Evolutionary conservation across 2,329 filamentous ascomycete genomes (phyloP), one percentile per base, ranked within the genome.

Genomic region (Grosmannia penicillata): DNA sequence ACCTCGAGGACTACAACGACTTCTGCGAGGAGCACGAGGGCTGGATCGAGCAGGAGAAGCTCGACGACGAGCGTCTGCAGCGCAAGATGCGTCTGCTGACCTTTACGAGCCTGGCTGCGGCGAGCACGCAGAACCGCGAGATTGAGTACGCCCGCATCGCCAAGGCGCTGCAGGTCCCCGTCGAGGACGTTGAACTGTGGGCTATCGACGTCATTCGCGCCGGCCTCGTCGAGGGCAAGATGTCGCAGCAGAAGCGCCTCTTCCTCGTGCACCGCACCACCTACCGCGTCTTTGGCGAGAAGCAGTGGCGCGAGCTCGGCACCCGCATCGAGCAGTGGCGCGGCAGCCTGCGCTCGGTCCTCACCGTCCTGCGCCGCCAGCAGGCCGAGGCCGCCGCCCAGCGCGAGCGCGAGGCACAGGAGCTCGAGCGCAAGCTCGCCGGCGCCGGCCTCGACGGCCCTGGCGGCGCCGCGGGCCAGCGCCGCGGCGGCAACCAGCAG

Each of bases 151-250:
- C 71, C 48, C 74, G 74, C 53, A 95, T 98, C 55, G 75, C 82
- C 47, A 80, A 80, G 55, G 81, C 85, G 6, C 75, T 98, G 33
- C 81, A 91, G 60, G 78, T 98, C 40, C 77, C 84, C 33, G 56
- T 65, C 33, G 78, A 82, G 47, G 85, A 96, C 46, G 85, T 96
- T 30, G 91, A 98, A 70, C 82, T 89, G 72, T 98, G 91, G 91
- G 85, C 93, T 49, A 98, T 98, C 53, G 91, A 98, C 58, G 87
- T 93, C 49, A 95, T 98, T 62, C 84, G 91, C 49, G 85, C 87
- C 34, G 86, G 87, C 25, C 76, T 98, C 27, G 84, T 98, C 37
- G 91, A 98, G 67, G 91, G 91, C 56, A 93, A 93, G 65, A 76
- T 98, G 49, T 91, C 82, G 42, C 91, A 98, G 66, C 73, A 89